A percentile compares a stretch with the other conserved stretches of the same genome.
Conservation (phyloP, 2,329 filamentous ascomycete species). For the Ambrosiella xylebori region DNA sequence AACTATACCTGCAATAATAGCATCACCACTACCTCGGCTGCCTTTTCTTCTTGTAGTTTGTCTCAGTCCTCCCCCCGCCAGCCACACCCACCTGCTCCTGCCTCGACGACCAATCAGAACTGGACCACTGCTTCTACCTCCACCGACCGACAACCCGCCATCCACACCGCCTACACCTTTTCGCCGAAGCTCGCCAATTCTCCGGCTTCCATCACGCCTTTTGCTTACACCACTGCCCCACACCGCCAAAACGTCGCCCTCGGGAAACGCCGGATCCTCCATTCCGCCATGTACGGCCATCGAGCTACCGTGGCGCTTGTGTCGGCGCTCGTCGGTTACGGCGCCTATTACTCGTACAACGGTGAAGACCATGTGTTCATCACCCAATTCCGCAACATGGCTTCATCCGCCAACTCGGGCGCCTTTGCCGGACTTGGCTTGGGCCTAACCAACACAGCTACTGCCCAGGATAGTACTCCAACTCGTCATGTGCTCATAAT, state of each 20-base stretch:
- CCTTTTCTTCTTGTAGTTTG: background rate
- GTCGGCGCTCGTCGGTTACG: slow-evolving; percentile 53
- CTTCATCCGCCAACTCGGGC: slow-evolving; percentile 5
- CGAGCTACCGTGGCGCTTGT: slow-evolving; percentile 49
- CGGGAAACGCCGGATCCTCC: slow-evolving; percentile 21
- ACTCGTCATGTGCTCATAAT: slow-evolving; percentile 65
- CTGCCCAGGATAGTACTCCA: slow-evolving; percentile 24
- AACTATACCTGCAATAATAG: background rate
- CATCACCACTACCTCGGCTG: background rate
- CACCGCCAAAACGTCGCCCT: slow-evolving; percentile 15
- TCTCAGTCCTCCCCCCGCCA: background rate
- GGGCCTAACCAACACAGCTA: slow-evolving; percentile 10
- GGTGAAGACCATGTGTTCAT: slow-evolving; percentile 16
- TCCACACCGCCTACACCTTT: background rate
- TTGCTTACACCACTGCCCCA: slow-evolving; percentile 13
- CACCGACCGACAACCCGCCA: background rate
- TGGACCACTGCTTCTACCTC: background rate
- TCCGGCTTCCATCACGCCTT: slow-evolving; percentile 11
- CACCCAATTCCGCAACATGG: slow-evolving; percentile 20
- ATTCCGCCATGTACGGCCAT: slow-evolving; percentile 57
- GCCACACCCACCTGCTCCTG: background rate
- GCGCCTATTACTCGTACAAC: slow-evolving; percentile 59
- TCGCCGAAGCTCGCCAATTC: slow-evolving; percentile 11
- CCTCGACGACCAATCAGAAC: background rate
- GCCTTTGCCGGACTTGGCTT: slow-evolving; percentile 13